Percentiles rank a stretch among this genome's conserved stretches.
Evolutionary conservation across 305 asterid genomes (phyloP).

Genomic region (Fraxinus xanthoxyloides): DNA sequence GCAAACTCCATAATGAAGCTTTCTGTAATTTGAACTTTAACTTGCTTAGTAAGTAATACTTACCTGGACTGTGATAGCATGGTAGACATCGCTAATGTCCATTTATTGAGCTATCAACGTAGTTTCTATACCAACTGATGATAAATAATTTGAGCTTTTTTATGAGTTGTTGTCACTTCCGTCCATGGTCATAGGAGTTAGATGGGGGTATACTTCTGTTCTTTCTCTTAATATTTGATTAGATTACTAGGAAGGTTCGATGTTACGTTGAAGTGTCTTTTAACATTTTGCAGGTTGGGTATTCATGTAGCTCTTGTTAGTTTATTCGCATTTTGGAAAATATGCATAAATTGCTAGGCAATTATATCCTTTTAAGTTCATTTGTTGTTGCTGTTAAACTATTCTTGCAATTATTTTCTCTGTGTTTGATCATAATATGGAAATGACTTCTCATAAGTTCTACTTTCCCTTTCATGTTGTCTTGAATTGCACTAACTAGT

Average conservation of each 20-base stretch:
- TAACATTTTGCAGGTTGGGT: not conserved
- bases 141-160: not conserved
- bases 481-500: conserved; percentile 19
- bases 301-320: not conserved
- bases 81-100: not conserved
- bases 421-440: not conserved
- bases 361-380: not conserved
- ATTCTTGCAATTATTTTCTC: not conserved
- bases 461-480: not conserved
- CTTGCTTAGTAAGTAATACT: not conserved
- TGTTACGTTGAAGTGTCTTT: not conserved
- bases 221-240: not conserved
- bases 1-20: not conserved
- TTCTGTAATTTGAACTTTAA: not conserved
- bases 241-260: not conserved
- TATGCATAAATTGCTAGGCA: not conserved
- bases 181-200: not conserved
- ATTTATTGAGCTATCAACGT: not conserved
- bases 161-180: not conserved
- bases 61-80: not conserved
- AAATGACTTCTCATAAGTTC: not conserved
- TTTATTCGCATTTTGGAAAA: not conserved
- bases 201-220: not conserved
- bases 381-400: not conserved
- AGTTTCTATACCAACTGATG: not conserved